Evolutionary conservation across 1,139 yeast genomes (phyloP), one percentile per base, ranked within the genome.

Genomic region (Scheffersomyces illinoinensis): DNA sequence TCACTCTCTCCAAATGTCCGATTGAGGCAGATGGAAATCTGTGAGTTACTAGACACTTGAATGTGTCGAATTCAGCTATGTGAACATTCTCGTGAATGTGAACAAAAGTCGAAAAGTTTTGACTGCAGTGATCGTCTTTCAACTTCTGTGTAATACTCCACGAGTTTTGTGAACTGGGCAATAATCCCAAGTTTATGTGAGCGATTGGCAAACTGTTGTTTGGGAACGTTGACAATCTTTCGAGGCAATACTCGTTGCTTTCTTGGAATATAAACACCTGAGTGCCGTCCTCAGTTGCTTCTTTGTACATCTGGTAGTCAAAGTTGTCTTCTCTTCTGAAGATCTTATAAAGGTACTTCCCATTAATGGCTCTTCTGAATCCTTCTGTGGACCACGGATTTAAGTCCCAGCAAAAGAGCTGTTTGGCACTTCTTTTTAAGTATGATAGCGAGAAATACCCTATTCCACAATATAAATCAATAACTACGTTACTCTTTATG

Each of bases 331-430:
- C 64, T 1, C 60, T 61, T 0, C 57, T 58, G 26, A 82, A 70
- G 2, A 84, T 70, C 59, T 70, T 73, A 56, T 76, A 81, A 6
- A 64, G 68, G 71, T 83, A 79, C 10, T 77, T 75, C 62, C 86
- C 88, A 5, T 67, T 68, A 8, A 89, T 79, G 0, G 93, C 93
- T 53, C 86, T 75, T 2, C 74, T 66, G 50, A 91, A 76, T 0
- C 96, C 97, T 65, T 87, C 86, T 7, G 89, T 82, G 54, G 96
- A 89, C 96, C 95, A 91, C 0, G 93, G 91, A 67, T 92, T 92
- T 53, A 92, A 74, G 64, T 92, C 97, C 92, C 97, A 92, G 68
- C 96, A 88, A 54, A 87, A 81, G 0, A 90, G 75, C 19, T 76
- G 75, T 14, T 61, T 60, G 1, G 91, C 92, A 0, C 83, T 81